A percentile compares a stretch with the other conserved stretches of the same genome.
Evolutionary conservation across 1,139 yeast species (phyloP).

Genomic region (Yamadazyma aaseri): DNA sequence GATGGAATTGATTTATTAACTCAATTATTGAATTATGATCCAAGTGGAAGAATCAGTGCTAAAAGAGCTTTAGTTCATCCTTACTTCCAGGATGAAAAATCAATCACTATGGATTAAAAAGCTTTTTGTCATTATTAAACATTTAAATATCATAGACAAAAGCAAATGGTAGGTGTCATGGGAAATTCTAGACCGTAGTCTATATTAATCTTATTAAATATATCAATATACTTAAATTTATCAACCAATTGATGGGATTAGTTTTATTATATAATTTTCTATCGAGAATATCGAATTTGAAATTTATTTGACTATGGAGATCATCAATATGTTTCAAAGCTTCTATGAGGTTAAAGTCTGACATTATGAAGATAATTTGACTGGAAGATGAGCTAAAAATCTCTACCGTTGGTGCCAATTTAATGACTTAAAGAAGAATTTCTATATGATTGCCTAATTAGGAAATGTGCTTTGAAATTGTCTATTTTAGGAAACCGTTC

Average conservation of each 20-base stretch:
- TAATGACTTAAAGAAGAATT: not conserved
- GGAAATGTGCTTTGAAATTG: not conserved
- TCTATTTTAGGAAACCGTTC: not conserved
- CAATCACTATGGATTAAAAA: conserved; percentile 39
- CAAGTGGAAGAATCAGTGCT: conserved; percentile 91
- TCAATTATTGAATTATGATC: conserved; percentile 84
- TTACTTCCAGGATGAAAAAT: conserved; percentile 67
- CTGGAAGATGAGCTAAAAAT: not conserved
- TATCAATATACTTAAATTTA: conserved; percentile 7
- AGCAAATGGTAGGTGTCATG: not conserved
- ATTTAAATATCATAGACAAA: not conserved
- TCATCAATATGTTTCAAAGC: conserved; percentile 9
- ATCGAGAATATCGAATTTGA: conserved; percentile 10
- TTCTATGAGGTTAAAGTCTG: conserved; percentile 3
- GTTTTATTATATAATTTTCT: conserved; percentile 2
- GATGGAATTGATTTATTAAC: conserved; percentile 83
- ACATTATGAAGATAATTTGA: not conserved
- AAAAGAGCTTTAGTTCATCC: conserved; percentile 90
- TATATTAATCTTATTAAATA: conserved; percentile 6
- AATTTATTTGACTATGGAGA: conserved; percentile 9
- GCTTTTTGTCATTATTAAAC: not conserved
- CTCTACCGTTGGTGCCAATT: not conserved
- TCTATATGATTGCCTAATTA: not conserved
- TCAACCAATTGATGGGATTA: conserved; percentile 4
- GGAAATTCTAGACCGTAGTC: not conserved